Evolutionary conservation across 331 rosid genomes (phyloP), one percentile per base, ranked within the genome.

Genomic region (Malus hybrid): DNA sequence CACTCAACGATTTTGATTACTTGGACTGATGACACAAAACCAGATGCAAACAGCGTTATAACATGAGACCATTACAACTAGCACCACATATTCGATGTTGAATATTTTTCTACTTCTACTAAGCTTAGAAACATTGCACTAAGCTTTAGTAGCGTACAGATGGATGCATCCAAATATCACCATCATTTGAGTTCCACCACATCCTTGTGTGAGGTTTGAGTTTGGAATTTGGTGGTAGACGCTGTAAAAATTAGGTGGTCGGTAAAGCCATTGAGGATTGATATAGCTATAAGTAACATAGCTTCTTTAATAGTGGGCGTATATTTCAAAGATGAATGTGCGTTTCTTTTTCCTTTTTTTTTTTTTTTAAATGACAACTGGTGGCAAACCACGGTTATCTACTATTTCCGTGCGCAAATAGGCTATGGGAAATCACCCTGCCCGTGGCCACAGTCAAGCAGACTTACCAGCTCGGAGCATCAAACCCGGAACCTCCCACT

Each of bases 351-450:
- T 48, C 0, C 0, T 48, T 14, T 39, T 39, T 0, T 0, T 39
- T 14, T 48, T 42, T 46, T 48, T 0, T 11, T 44, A 0, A 13
- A 36, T 36, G 44, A 48, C 0, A 0, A 5, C 0, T 5, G 0
- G 3, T 48, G 8, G 8, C 0, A 14, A 48, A 0, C 0, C 0
- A 48, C 3, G 3, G 3, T 48, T 48, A 48, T 48, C 0, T 6
- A 15, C 16, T 48, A 0, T 1, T 48, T 48, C 0, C 0, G 3
- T 2, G 2, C 7, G 0, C 12, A 0, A 39, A 14, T 5, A 15
- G 8, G 7, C 5, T 15, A 48, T 48, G 2, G 19, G 18, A 6
- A 46, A 4, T 48, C 55, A 48, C 0, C 0, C 0, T 48, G 1
- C 8, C 15, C 1, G 8, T 48, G 7, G 0, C 15, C 7, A 48